Conservation (phyloP, 352 stramenopile species). For the Phytophthora cryptogea region DNA sequence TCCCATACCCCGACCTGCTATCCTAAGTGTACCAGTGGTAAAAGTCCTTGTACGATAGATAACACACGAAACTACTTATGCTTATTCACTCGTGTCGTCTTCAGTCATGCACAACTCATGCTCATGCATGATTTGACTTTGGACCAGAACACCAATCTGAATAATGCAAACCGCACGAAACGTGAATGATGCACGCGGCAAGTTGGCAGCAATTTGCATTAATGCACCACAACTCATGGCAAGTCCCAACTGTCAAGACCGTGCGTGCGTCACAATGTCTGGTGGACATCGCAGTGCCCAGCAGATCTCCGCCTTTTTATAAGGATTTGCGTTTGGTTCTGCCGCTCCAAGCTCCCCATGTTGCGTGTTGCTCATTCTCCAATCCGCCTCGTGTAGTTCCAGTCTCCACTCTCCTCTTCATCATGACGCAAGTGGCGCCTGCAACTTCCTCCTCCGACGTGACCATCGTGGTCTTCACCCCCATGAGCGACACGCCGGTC, state of each 20-base stretch:
- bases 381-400: constrained; percentile 5
- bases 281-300: constrained; percentile 16
- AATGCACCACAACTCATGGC: no score
- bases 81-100: background rate
- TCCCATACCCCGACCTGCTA: constrained; percentile 36
- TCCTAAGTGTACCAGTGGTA: constrained; percentile 16
- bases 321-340: background rate
- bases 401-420: background rate
- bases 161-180: no score
- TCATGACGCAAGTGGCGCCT: constrained; percentile 20
- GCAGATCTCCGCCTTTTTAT: constrained; percentile 8
- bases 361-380: constrained; percentile 11
- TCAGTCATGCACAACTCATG: no score
- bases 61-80: background rate
- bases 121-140: no score
- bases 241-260: no score
- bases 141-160: no score
- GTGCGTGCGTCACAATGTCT: constrained; percentile 6
- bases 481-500: constrained; percentile 8
- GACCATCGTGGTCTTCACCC: constrained; percentile 15
- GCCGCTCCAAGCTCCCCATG: background rate
- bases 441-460: constrained; percentile 8
- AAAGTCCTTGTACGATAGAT: constrained; percentile 22
- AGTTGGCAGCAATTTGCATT: no score
- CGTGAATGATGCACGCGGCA: no score